These are phyloP conservation scores for Penicillium ucsense DNA, from an alignment of 495 filamentous ascomycete species.

Conservation along the genomic window DNA sequence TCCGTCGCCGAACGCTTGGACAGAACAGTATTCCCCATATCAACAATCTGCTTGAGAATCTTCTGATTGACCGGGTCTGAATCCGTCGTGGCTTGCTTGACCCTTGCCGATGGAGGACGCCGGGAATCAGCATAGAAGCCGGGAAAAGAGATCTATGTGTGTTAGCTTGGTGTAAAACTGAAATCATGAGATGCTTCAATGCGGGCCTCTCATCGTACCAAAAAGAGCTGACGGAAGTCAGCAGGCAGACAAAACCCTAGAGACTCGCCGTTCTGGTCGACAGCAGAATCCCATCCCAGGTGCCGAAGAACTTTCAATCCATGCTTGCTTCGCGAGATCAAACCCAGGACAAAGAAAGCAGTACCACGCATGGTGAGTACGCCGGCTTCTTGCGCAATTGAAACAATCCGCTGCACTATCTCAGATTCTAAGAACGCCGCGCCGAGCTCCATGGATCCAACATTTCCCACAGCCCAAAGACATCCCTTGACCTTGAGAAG, in stretches of 20 bases:
- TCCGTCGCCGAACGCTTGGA: constrained; percentile 68
- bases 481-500: constrained; percentile 94
- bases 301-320: constrained; percentile 82
- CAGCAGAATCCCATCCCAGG: constrained; percentile 84
- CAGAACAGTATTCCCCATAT: constrained; percentile 81
- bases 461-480: constrained; percentile 95
- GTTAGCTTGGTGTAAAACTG: constrained; percentile 2
- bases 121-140: constrained; percentile 24
- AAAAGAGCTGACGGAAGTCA: constrained; percentile 68
- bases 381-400: constrained; percentile 76
- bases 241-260: constrained; percentile 79
- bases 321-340: constrained; percentile 86
- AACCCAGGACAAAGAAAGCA: constrained; percentile 87
- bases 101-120: constrained; percentile 29
- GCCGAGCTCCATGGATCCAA: constrained; percentile 95
- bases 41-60: constrained; percentile 69
- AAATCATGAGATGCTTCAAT: constrained; percentile 3
- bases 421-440: constrained; percentile 83
- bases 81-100: constrained; percentile 44
- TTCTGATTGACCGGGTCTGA: constrained; percentile 58
- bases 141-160: constrained; percentile 27
- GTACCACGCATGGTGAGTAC: constrained; percentile 90
- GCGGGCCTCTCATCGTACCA: constrained; percentile 29
- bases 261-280: constrained; percentile 71
- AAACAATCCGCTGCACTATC: constrained; percentile 73